Conservation (phyloP, 2,329 filamentous ascomycete species). For the Fusarium sp. region DNA sequence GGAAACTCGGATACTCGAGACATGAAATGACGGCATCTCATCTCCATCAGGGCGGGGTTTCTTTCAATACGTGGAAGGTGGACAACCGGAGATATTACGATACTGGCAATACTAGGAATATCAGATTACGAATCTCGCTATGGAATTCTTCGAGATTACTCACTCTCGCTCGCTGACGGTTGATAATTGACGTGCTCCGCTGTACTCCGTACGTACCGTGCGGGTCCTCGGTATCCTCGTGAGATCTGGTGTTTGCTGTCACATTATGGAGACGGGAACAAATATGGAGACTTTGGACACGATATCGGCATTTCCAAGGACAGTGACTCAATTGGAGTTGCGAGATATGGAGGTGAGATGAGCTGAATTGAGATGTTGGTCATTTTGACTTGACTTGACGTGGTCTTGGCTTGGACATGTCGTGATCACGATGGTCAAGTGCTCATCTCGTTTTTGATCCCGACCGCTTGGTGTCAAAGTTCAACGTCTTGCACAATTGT, state of each 20-base stretch:
- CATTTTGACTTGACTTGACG: background rate
- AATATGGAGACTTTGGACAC: conserved; percentile 19
- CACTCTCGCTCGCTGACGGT: conserved; percentile 3
- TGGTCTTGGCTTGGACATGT: conserved; percentile 1
- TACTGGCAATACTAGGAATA: background rate
- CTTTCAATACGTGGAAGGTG: conserved; percentile 15
- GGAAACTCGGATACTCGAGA: conserved; percentile 18
- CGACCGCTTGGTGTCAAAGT: background rate
- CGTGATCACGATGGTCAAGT: conserved; percentile 7
- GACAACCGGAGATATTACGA: background rate
- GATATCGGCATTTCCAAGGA: conserved; percentile 23
- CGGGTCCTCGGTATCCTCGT: conserved; percentile 19
- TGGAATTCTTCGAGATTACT: conserved; percentile 28
- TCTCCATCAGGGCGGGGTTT: conserved; percentile 14
- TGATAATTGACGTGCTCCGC: background rate
- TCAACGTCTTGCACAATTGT: conserved; percentile 10
- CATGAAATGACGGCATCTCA: conserved; percentile 27
- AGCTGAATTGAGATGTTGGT: background rate
- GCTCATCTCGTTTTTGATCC: background rate
- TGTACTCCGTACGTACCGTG: conserved; percentile 11
- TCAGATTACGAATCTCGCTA: conserved; percentile 33
- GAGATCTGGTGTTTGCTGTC: conserved; percentile 33
- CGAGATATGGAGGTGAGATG: conserved; percentile 30
- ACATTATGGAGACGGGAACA: conserved; percentile 20
- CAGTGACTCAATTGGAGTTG: conserved; percentile 24